Conservation (phyloP, 2,329 filamentous ascomycete species). For the Ciborinia camelliae region DNA sequence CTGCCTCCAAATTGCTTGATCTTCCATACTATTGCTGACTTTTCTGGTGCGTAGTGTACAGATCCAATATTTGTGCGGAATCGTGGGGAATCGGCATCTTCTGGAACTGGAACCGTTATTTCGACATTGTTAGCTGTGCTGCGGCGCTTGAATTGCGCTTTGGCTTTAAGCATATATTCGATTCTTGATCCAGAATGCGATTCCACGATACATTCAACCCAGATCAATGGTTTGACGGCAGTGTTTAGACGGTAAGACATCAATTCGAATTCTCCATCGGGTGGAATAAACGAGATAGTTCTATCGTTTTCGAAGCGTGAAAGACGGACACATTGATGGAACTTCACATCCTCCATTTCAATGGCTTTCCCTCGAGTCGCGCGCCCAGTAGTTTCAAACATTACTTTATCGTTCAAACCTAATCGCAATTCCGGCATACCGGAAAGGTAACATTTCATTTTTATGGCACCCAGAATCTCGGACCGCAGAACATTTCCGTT, state of each 20-base stretch:
- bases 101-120: constrained; percentile 93
- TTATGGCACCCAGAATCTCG: constrained; percentile 94
- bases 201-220: constrained; percentile 97
- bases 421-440: constrained; percentile 96
- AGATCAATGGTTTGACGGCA: constrained; percentile 96
- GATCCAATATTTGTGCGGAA: constrained; percentile 97
- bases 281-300: constrained; percentile 97
- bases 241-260: constrained; percentile 99
- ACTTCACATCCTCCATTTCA: constrained; percentile 99
- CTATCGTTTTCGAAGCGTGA: constrained; percentile 97
- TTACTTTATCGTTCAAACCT: constrained; percentile 97
- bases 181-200: constrained; percentile 92
- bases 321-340: constrained; percentile 95
- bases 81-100: constrained; percentile 91
- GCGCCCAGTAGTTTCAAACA: constrained; percentile 97
- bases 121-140: constrained; percentile 99
- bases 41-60: constrained; percentile 96
- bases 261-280: constrained; percentile 96
- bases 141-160: constrained; percentile 95
- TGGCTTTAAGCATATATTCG: constrained; percentile 98
- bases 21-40: constrained; percentile 98
- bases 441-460: constrained; percentile 99
- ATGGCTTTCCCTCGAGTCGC: constrained; percentile 94
- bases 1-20: constrained; percentile 99
- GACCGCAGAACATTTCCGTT: constrained; percentile 94